phyloP scores from a whole-genome alignment of 768 basidiomycete genomes.

The Serendipita sp. region DNA sequence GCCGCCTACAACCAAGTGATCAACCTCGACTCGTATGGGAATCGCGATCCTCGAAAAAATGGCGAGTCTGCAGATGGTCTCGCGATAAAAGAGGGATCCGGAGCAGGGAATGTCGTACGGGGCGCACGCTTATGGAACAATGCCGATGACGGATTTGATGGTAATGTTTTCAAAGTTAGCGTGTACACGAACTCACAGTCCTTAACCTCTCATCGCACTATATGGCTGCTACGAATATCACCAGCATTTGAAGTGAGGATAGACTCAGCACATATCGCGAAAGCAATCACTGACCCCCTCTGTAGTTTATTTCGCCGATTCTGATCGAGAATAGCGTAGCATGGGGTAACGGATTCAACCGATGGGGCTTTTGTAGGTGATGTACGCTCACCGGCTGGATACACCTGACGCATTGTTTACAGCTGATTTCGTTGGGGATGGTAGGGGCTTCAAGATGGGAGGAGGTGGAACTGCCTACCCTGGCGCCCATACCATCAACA shows the following conservation, averaged over 20 bases:
- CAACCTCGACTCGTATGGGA: conserved; percentile 8
- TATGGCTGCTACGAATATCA: too few relatives aligned
- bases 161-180: not conserved
- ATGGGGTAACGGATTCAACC: conserved; percentile 9
- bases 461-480: not conserved
- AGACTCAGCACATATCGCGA: too few relatives aligned
- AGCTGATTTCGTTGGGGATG: not conserved
- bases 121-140: conserved; percentile 8
- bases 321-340: conserved; percentile 4
- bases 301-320: conserved; percentile 7
- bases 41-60: conserved; percentile 9
- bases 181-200: not conserved
- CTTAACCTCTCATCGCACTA: too few relatives aligned
- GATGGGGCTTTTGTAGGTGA: not conserved
- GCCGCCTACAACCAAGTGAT: conserved; percentile 8
- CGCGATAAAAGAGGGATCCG: conserved; percentile 8
- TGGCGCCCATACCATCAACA: conserved; percentile 4
- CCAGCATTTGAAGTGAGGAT: too few relatives aligned
- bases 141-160: conserved; percentile 7
- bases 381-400: not conserved
- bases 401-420: not conserved
- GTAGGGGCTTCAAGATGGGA: not conserved
- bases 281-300: not conserved
- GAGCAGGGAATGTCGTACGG: conserved; percentile 6
- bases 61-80: conserved; percentile 8